Evolutionary conservation across 192 early-diverging fungal species (phyloP), one percentile per base, ranked within the genome.

Genomic region (Umbelopsis sp.): DNA sequence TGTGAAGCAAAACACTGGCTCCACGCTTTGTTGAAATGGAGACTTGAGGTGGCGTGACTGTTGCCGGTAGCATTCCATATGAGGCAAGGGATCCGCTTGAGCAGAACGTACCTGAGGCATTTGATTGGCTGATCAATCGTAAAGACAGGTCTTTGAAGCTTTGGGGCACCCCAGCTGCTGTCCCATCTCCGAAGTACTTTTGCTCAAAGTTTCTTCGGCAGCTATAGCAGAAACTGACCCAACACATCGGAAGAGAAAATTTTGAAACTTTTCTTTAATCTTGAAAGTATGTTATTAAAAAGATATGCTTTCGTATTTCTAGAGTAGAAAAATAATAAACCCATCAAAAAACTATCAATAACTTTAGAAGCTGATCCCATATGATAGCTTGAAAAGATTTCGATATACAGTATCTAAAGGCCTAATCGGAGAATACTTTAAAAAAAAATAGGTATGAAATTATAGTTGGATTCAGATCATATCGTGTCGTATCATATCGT

Each of bases 41-140:
- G 38, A 11, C 38, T 41, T 41, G 38, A 41, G 5, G 38, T 11
- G 4, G 29, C 65, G 45, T 72, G 45, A 56, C 70, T 62, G 54
- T 62, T 43, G 31, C 71, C 71, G 71, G 71, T 53, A 49, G 34
- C 45, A n/a, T 66, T 50, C 71, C 65, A 66, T 49, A 72, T 38
- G 45, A 29, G 65, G 71, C 32, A 72, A 72, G 62, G 24, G 71
- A 72, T 72, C 71, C 71, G 71, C 71, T 51, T 45, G 56, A 66
- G 31, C 56, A 62, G n/a, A n/a, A 62, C 26, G 56, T 62, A 12
- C 31, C 29, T 62, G 31, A 62, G 56, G 9, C 26, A n/a, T 62
- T 34, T 32, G 56, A 62, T 62, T 62, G 56, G 56, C 56, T 32
- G 31, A 62, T 29, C 56, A 26, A 32, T 26, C 17, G 26, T 12